Percentiles rank a stretch among this genome's conserved stretches.
Evolutionary conservation across 2,329 filamentous ascomycete species (phyloP).

Genomic region (Microdochium paspali): DNA sequence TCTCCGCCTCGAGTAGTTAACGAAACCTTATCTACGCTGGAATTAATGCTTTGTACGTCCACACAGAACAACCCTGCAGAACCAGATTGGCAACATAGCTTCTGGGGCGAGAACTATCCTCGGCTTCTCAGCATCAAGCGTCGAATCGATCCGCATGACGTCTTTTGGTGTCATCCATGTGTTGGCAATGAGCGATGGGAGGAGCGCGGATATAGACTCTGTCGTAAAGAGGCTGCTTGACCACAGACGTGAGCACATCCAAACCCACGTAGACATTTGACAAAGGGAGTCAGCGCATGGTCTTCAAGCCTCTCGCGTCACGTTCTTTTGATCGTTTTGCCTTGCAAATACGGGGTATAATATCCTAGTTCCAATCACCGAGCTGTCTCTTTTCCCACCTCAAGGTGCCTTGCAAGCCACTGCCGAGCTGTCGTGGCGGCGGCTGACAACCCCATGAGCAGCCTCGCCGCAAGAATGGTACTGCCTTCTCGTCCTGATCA

Average conservation of each 20-base stretch:
- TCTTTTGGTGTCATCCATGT: constrained; percentile 39
- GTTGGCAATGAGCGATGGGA: constrained; percentile 34
- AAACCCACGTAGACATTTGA: neutral
- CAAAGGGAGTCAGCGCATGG: neutral
- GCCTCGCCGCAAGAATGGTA: constrained; percentile 37
- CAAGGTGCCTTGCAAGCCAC: neutral
- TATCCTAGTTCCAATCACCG: neutral
- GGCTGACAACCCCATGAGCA: neutral
- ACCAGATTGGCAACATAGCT: constrained; percentile 25
- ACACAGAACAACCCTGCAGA: constrained; percentile 24
- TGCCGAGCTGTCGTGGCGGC: neutral
- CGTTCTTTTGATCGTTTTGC: neutral
- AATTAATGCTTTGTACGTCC: neutral
- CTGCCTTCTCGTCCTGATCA: constrained; percentile 20
- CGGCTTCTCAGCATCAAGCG: constrained; percentile 33
- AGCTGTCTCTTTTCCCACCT: neutral
- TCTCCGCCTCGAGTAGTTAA: neutral
- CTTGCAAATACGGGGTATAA: neutral
- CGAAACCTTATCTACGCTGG: neutral
- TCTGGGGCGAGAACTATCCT: constrained; percentile 36
- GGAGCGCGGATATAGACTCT: constrained; percentile 13
- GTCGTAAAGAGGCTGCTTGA: constrained; percentile 2
- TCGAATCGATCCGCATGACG: constrained; percentile 32
- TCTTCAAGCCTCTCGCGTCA: no score
- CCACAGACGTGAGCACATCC: neutral